These are phyloP conservation scores for Gloeopeniophorella convolvens DNA, from an alignment of 768 basidiomycete species.

Conservation along the genomic window DNA sequence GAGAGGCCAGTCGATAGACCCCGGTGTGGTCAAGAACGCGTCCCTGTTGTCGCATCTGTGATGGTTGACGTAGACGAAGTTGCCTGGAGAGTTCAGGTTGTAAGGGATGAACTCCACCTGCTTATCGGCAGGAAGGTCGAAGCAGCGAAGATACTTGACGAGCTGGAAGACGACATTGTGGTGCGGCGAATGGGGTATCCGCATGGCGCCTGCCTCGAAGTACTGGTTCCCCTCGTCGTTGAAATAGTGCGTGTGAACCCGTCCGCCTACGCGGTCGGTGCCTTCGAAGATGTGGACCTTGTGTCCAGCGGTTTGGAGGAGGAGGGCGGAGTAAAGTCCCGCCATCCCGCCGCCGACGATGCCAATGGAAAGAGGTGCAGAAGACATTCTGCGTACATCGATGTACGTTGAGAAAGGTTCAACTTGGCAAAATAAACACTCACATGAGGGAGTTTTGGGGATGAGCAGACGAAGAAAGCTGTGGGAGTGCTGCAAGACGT, in stretches of 20 bases:
- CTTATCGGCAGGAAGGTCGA: conserved; percentile 6
- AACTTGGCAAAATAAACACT: not conserved
- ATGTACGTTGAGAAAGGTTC: not conserved
- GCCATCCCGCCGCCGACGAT: conserved; percentile 19
- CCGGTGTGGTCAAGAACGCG: conserved; percentile 9
- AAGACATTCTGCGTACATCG: not conserved
- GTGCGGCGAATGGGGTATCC: conserved; percentile 19
- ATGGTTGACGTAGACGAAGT: conserved; percentile 18
- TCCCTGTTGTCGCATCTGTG: not conserved
- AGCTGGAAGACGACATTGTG: conserved; percentile 16
- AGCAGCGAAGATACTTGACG: conserved; percentile 7
- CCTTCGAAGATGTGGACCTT: conserved; percentile 17
- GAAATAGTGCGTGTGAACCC: conserved; percentile 19
- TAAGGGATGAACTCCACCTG: conserved; percentile 17
- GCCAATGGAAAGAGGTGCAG: not conserved
- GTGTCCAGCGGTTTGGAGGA: conserved; percentile 13
- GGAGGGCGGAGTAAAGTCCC: conserved; percentile 18
- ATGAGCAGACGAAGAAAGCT: too few species aligned
- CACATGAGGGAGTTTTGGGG: too few species aligned
- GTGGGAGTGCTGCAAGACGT: too few species aligned
- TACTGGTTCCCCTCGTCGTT: conserved; percentile 18
- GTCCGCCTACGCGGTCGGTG: conserved; percentile 18
- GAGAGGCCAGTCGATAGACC: conserved; percentile 11
- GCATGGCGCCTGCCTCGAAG: conserved; percentile 22
- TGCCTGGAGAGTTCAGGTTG: conserved; percentile 14